Evolutionary conservation across 352 stramenopile genomes (phyloP).

Genomic region (Plasmopara viticola): DNA sequence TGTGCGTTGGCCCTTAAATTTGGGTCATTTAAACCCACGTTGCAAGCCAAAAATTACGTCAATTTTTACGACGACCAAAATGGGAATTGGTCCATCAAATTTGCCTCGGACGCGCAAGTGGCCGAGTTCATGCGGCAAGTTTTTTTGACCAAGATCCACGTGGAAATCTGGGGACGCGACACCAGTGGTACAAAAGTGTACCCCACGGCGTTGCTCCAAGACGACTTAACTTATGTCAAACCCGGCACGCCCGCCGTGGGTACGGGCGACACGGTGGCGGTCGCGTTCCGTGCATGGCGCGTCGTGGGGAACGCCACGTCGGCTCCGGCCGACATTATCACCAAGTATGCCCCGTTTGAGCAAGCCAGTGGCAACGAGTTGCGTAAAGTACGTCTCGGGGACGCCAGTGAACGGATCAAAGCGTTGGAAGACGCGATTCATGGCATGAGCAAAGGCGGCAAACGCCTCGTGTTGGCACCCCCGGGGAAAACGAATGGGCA

Average conservation of each 20-base stretch:
- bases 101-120: conserved; percentile 50
- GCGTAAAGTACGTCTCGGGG: conserved; percentile 71
- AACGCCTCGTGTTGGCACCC: conserved; percentile 85
- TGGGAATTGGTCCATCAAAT: conserved; percentile 75
- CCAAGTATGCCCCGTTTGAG: conserved; percentile 77
- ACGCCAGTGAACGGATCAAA: conserved; percentile 76
- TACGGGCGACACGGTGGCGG: conserved; percentile 51
- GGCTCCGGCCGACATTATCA: conserved; percentile 53
- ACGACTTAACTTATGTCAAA: conserved; percentile 42
- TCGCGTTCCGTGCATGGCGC: conserved; percentile 68
- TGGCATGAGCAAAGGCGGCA: conserved; percentile 85
- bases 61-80: conserved; percentile 77
- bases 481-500: conserved; percentile 71
- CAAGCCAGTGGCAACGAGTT: conserved; percentile 40
- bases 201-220: conserved; percentile 39
- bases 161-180: conserved; percentile 67
- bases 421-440: conserved; percentile 84
- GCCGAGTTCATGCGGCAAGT: conserved; percentile 60
- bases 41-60: conserved; percentile 75
- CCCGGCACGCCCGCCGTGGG: conserved; percentile 32
- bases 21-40: conserved; percentile 48
- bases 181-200: conserved; percentile 49
- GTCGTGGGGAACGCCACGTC: conserved; percentile 64
- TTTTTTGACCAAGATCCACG: conserved; percentile 72
- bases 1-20: conserved; percentile 49